phyloP scores from a whole-genome alignment of 768 basidiomycete species.

The Sporobolomyces pararoseus region DNA sequence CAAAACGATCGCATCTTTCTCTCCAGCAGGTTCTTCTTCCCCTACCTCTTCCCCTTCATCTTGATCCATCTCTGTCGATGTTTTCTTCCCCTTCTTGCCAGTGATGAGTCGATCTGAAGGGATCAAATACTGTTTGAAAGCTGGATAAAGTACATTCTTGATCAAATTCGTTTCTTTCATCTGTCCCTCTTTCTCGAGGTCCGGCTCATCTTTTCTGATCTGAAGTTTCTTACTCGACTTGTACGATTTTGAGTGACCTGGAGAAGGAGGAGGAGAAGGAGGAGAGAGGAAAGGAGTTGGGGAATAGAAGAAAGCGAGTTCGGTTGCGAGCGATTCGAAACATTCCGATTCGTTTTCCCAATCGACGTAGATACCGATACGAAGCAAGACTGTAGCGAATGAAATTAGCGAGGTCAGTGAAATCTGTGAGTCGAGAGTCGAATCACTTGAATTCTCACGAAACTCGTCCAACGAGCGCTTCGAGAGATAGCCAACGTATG shows the following conservation, averaged over 20 bases:
- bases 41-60: neutral
- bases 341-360: constrained; percentile 83
- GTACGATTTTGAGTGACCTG: neutral
- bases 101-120: constrained; percentile 65
- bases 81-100: constrained; percentile 46
- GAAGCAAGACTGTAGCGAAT: constrained; percentile 41
- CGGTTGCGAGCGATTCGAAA: constrained; percentile 77
- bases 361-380: constrained; percentile 61
- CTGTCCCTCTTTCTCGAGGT: neutral
- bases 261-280: neutral
- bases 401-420: neutral
- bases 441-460: no score
- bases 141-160: constrained; percentile 84
- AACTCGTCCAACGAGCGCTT: no score
- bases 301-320: constrained; percentile 86
- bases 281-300: constrained; percentile 54
- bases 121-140: constrained; percentile 69
- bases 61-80: no score
- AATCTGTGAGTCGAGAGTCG: no score
- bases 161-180: constrained; percentile 66
- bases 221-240: neutral
- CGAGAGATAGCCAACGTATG: neutral
- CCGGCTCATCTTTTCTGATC: no score
- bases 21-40: neutral
- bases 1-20: constrained; percentile 65